These are phyloP conservation scores for Colletotrichum noveboracense DNA, from an alignment of 2,329 filamentous ascomycete species.

Conservation along the genomic window DNA sequence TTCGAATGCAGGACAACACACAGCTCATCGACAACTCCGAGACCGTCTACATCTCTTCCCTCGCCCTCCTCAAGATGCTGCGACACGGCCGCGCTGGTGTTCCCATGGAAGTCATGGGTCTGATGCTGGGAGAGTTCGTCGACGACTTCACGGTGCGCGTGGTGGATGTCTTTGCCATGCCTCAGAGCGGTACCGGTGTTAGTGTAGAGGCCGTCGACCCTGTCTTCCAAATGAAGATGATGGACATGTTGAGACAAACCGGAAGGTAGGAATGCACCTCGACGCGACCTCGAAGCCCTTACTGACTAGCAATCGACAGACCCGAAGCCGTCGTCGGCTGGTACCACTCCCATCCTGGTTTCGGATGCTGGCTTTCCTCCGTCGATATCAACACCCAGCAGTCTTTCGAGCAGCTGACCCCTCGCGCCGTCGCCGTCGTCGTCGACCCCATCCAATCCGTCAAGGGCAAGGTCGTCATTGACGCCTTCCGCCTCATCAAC, in stretches of 20 bases:
- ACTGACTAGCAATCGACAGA: slow-evolving; percentile 49
- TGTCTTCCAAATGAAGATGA: slow-evolving; percentile 99
- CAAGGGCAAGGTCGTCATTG: slow-evolving; percentile 99
- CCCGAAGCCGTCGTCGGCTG: slow-evolving; percentile 97
- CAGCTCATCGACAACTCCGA: slow-evolving; percentile 98
- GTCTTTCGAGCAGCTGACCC: slow-evolving; percentile 98
- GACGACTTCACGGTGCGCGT: slow-evolving; percentile 99
- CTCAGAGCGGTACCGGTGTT: slow-evolving; percentile 96
- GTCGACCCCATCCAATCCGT: slow-evolving; percentile 99
- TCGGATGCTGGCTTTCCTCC: slow-evolving; percentile 98
- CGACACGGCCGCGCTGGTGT: slow-evolving; percentile 96
- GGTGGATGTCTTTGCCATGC: slow-evolving; percentile 99
- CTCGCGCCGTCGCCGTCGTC: slow-evolving; percentile 95
- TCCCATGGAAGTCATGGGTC: slow-evolving; percentile 99
- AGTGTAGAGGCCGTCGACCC: slow-evolving; percentile 98
- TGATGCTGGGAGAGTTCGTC: slow-evolving; percentile 98
- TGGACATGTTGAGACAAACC: slow-evolving; percentile 99
- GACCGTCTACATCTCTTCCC: slow-evolving; percentile 98
- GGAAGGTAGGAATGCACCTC: slow-evolving; percentile 69
- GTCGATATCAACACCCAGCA: slow-evolving; percentile 99
- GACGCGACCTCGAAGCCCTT: background rate
- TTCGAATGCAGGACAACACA: slow-evolving; percentile 72
- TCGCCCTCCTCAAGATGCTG: slow-evolving; percentile 97
- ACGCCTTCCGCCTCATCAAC: slow-evolving; percentile 98
- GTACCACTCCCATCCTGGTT: slow-evolving; percentile 99